These are phyloP conservation scores for Metschnikowia drakensbergensis DNA, from an alignment of 805 yeast genomes.

Conservation along the genomic window DNA sequence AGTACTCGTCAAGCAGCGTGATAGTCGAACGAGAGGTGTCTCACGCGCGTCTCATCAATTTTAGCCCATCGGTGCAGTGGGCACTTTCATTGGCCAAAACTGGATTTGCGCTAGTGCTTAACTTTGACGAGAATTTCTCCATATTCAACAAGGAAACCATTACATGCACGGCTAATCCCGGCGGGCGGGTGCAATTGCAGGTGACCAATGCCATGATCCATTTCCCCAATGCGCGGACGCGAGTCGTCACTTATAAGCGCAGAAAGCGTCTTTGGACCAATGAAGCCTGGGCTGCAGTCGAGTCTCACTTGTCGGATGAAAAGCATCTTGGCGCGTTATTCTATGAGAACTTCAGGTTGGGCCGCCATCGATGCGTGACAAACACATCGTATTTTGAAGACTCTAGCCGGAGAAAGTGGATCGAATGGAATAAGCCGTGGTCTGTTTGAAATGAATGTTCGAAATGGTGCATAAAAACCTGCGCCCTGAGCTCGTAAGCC, in stretches of 20 bases:
- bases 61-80: conserved; percentile 7
- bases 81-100: conserved; percentile 5
- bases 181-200: conserved; percentile 17
- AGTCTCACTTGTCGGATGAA: conserved; percentile 10
- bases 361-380: conserved; percentile 17
- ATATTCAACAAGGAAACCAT: conserved; percentile 12
- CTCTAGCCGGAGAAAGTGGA: conserved; percentile 8
- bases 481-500: too few relatives aligned
- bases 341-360: conserved; percentile 9
- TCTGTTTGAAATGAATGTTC: background rate
- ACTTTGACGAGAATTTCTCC: conserved; percentile 4
- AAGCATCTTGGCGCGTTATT: conserved; percentile 14
- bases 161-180: conserved; percentile 15
- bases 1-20: conserved; percentile 8
- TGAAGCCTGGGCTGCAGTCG: conserved; percentile 11
- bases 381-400: conserved; percentile 12
- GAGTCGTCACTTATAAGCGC: conserved; percentile 7
- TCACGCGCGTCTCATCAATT: conserved; percentile 2
- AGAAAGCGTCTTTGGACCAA: conserved; percentile 1
- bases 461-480: too few relatives aligned
- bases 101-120: conserved; percentile 7
- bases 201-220: conserved; percentile 15
- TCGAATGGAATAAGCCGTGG: conserved; percentile 11
- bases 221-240: conserved; percentile 14
- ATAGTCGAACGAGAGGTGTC: conserved; percentile 12